These are phyloP conservation scores for Brasilioporus rufonigricans DNA, from an alignment of 768 basidiomycete genomes.

Conservation along the genomic window DNA sequence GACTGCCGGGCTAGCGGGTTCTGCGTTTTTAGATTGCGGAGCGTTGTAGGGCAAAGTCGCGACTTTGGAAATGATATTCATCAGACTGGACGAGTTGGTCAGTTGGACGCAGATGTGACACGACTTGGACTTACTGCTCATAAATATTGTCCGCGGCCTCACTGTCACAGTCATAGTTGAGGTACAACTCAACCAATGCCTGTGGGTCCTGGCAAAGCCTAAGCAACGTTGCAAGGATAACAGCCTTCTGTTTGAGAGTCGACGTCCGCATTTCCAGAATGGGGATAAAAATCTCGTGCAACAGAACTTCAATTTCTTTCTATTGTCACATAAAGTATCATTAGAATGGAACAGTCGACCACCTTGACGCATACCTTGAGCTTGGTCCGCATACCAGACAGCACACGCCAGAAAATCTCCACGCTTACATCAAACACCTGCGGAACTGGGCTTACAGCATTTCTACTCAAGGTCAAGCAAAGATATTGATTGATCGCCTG, in stretches of 20 bases:
- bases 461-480: slow-evolving; percentile 87
- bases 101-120: slow-evolving; percentile 2
- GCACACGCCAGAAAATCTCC: slow-evolving; percentile 96
- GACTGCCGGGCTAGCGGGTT: slow-evolving; percentile 60
- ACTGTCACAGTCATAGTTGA: slow-evolving; percentile 98
- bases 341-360: neutral
- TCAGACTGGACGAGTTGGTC: slow-evolving; percentile 49
- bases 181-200: slow-evolving; percentile 95
- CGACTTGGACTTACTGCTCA: slow-evolving; percentile 63
- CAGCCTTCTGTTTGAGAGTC: slow-evolving; percentile 91
- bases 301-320: slow-evolving; percentile 99
- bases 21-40: slow-evolving; percentile 47
- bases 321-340: slow-evolving; percentile 32
- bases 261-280: slow-evolving; percentile 98
- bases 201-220: slow-evolving; percentile 95
- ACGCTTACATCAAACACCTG: slow-evolving; percentile 98
- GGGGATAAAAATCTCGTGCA: slow-evolving; percentile 98
- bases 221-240: slow-evolving; percentile 84
- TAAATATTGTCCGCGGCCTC: slow-evolving; percentile 96
- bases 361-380: slow-evolving; percentile 64
- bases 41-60: slow-evolving; percentile 55
- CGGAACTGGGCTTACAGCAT: slow-evolving; percentile 91
- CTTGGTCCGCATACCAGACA: slow-evolving; percentile 92
- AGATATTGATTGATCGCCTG: slow-evolving; percentile 97
- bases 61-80: slow-evolving; percentile 96